Percentiles rank a stretch among this genome's conserved stretches.
Conservation (phyloP, 177 flowering plant genomes). For the Tripterygium wilfordii region DNA sequence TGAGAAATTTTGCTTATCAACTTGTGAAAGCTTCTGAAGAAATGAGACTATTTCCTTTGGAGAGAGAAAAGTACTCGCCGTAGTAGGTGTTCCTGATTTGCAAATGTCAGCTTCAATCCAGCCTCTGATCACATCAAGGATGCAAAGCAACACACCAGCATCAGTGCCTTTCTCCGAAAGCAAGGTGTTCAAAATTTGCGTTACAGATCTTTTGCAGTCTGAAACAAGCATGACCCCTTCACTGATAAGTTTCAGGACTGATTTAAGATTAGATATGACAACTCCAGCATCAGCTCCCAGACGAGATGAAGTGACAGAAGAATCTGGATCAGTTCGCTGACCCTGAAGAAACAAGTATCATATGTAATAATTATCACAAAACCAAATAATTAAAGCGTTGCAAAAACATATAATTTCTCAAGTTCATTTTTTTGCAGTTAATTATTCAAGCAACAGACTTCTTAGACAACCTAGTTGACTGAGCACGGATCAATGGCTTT, state of each 20-base stretch:
- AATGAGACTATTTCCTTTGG: slow-evolving; percentile 82
- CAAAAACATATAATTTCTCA: too few relatives aligned
- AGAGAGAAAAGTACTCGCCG: slow-evolving; percentile 48
- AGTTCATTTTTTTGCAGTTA: too few relatives aligned
- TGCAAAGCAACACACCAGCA: slow-evolving; percentile 83
- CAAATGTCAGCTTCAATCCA: slow-evolving; percentile 84
- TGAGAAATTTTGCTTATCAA: slow-evolving; percentile 75
- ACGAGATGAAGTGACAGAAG: slow-evolving; percentile 84
- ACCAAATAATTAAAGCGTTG: too few relatives aligned
- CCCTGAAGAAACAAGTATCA: slow-evolving; percentile 23
- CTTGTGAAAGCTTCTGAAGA: slow-evolving; percentile 94
- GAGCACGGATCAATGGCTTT: too few relatives aligned
- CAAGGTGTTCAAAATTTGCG: slow-evolving; percentile 63
- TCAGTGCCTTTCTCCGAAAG: slow-evolving; percentile 89
- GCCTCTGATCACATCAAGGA: slow-evolving; percentile 76
- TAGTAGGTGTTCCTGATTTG: slow-evolving; percentile 38
- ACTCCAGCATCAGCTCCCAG: slow-evolving; percentile 72
- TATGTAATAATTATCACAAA: slow-evolving; percentile 4
- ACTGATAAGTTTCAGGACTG: slow-evolving; percentile 75
- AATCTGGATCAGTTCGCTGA: slow-evolving; percentile 81
- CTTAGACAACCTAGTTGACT: too few relatives aligned
- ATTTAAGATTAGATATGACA: slow-evolving; percentile 69
- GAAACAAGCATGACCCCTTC: slow-evolving; percentile 82
- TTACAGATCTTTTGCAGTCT: slow-evolving; percentile 75
- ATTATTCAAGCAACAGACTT: too few relatives aligned